Percentiles rank a stretch among this genome's conserved stretches.
These are phyloP conservation scores for Plasmodium berghei DNA, from an alignment of 169 alveolate species.

Conservation along the genomic window DNA sequence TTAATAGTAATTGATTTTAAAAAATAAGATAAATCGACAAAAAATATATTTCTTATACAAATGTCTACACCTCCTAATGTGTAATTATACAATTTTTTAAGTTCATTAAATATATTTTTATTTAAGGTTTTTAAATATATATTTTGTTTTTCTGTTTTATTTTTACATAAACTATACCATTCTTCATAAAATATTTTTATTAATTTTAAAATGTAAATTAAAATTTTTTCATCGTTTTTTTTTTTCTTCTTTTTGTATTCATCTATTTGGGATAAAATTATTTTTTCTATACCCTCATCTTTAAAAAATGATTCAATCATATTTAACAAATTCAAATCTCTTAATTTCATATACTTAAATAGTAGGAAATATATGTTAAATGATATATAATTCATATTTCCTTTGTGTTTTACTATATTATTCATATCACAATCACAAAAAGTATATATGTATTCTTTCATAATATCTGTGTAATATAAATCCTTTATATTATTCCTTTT, in stretches of 20 bases:
- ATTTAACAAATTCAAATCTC: conserved; percentile 8
- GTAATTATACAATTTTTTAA: conserved; percentile 46
- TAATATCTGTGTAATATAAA: conserved; percentile 40
- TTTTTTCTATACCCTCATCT: conserved; percentile 32
- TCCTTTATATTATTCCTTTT: background rate
- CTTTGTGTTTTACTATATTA: conserved; percentile 4
- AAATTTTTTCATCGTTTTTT: conserved; percentile 6
- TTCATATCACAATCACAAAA: conserved; percentile 8
- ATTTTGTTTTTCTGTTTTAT: conserved; percentile 29
- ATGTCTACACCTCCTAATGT: conserved; percentile 35
- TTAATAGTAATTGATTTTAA: conserved; percentile 28
- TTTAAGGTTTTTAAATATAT: conserved; percentile 58
- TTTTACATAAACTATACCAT: conserved; percentile 48
- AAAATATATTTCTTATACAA: conserved; percentile 69
- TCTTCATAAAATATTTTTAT: conserved; percentile 71
- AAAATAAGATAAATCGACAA: conserved; percentile 56
- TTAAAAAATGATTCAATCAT: conserved; percentile 56
- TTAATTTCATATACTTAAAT: conserved; percentile 64
- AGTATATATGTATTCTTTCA: conserved; percentile 47
- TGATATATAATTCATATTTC: conserved; percentile 4
- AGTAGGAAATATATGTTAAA: conserved; percentile 39
- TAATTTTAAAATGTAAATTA: conserved; percentile 48
- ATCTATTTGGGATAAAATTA: conserved; percentile 26
- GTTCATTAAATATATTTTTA: conserved; percentile 43
- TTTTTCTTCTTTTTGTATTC: conserved; percentile 22